Evolutionary conservation across 2,329 filamentous ascomycete species (phyloP), one percentile per base, ranked within the genome.

Genomic region (Fusarium sp.): DNA sequence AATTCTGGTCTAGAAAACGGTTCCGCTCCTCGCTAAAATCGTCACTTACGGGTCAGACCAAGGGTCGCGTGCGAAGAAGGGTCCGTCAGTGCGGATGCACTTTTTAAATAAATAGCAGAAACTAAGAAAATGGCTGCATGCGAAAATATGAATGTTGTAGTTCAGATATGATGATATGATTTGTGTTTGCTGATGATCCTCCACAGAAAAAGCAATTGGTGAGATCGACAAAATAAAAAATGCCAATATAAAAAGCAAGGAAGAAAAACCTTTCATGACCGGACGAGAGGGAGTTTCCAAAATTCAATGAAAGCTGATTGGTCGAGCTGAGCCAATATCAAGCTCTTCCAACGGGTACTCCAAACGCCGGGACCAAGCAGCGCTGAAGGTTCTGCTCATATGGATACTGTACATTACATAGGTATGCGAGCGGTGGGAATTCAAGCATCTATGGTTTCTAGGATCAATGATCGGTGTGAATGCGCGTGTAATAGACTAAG

Each of bases 11-110:
- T 44, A 69, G 60, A 72, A 48, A 64, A 73, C 53, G 61, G 57
- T 76, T 74, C 66, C 66, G 60, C 65, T 58, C 48, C 54, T 75
- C 74, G 75, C 63, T 57, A 65, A 71, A 71, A 54, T 70, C 65
- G 56, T 72, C 68, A 36, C 45, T 62, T 73, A 64, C 24, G 65
- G 64, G 68, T 60, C 65, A 70, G 55, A 65, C 26, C 42, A 65
- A 55, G 45, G 55, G 72, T 75, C 73, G 71, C 62, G 67, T 73
- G 70, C 47, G 47, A 65, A n/a, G 33, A 61, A 57, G 56, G 57
- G 31, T 44, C 31, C 28, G 30, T 48, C 65, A 65, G 62, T 64
- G 65, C 65, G 50, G 58, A 48, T 44, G 38, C 66, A 71, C 62
- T 50, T 58, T 57, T 45, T 44, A 10, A 22, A 50, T 51, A 62